A percentile compares a stretch with the other conserved stretches of the same genome.
These are phyloP conservation scores for Epichloe brachyelytri DNA, from an alignment of 2,329 filamentous ascomycete species.

Conservation along the genomic window DNA sequence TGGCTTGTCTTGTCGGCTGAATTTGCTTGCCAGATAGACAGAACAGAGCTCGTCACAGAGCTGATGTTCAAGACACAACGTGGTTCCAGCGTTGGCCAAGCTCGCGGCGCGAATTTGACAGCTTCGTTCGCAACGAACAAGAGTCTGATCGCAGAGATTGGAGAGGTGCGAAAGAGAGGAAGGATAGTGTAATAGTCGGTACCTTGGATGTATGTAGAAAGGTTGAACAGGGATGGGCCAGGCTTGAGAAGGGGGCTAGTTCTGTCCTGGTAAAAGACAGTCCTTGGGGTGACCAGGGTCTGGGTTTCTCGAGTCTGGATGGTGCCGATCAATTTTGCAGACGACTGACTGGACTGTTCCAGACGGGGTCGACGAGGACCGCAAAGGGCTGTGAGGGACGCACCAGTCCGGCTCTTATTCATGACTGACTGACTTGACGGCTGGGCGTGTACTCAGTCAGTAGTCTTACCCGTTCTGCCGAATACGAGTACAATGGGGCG, in stretches of 20 bases:
- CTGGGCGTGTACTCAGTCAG: not conserved
- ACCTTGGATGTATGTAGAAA: slow-evolving; percentile 4
- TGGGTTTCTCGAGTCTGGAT: not conserved
- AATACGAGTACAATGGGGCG: slow-evolving; percentile 2
- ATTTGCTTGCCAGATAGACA: not conserved
- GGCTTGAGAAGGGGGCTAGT: slow-evolving; percentile 4
- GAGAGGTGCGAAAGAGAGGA: slow-evolving; percentile 2
- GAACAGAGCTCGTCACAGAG: not conserved
- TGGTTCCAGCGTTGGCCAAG: not conserved
- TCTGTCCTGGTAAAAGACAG: not conserved
- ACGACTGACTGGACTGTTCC: not conserved
- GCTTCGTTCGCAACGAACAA: not conserved
- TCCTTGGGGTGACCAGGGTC: slow-evolving; percentile 2
- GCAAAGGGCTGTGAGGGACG: not conserved
- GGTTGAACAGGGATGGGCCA: slow-evolving; percentile 4
- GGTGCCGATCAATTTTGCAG: not conserved
- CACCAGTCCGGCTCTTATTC: not conserved
- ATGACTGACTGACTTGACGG: not conserved
- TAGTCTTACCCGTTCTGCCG: not conserved
- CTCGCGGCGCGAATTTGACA: not conserved
- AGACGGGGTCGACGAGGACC: not conserved
- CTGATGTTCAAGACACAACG: not conserved
- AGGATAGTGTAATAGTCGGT: slow-evolving; percentile 1
- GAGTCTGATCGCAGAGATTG: slow-evolving; percentile 1
- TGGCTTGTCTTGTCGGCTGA: not conserved